Percentiles rank a stretch among this genome's conserved stretches.
Evolutionary conservation across 768 basidiomycete species (phyloP).

Genomic region (Symmetrospora coprosmae): DNA sequence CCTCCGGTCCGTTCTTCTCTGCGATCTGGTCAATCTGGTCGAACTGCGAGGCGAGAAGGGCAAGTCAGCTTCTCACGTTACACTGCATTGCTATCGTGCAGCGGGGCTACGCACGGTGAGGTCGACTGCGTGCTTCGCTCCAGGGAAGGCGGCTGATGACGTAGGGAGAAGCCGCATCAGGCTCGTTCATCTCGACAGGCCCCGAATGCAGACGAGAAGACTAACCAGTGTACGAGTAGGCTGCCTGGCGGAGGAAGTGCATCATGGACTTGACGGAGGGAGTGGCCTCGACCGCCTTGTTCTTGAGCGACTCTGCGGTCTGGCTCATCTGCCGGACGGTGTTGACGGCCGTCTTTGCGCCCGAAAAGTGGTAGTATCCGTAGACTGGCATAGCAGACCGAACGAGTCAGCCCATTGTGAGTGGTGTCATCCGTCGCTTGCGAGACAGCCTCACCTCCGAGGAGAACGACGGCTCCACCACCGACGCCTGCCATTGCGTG

Average conservation of each 20-base stretch:
- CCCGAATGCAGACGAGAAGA: neutral
- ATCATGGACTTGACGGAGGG: conserved; percentile 28
- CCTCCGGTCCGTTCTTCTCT: conserved; percentile 30
- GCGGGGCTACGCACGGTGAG: conserved; percentile 15
- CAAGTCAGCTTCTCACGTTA: neutral
- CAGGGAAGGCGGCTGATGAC: conserved; percentile 28
- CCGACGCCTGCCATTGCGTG: conserved; percentile 28
- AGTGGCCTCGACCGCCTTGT: conserved; percentile 24
- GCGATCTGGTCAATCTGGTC: conserved; percentile 28
- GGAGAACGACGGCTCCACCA: conserved; percentile 29
- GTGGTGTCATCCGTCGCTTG: neutral
- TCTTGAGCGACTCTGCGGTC: conserved; percentile 25
- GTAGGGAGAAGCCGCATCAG: neutral
- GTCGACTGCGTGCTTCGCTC: conserved; percentile 26
- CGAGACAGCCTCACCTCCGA: conserved; percentile 11
- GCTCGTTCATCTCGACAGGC: neutral
- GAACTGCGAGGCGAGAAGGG: conserved; percentile 17
- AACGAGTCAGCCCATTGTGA: neutral
- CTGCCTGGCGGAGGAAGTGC: conserved; percentile 25
- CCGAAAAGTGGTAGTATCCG: conserved; percentile 31
- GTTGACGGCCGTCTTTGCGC: conserved; percentile 27
- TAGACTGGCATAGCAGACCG: conserved; percentile 11
- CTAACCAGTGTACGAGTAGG: conserved; percentile 28
- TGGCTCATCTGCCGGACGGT: conserved; percentile 18
- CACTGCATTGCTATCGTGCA: neutral